phyloP scores from a whole-genome alignment of 345 rosid species.

The Garcia nutans region DNA sequence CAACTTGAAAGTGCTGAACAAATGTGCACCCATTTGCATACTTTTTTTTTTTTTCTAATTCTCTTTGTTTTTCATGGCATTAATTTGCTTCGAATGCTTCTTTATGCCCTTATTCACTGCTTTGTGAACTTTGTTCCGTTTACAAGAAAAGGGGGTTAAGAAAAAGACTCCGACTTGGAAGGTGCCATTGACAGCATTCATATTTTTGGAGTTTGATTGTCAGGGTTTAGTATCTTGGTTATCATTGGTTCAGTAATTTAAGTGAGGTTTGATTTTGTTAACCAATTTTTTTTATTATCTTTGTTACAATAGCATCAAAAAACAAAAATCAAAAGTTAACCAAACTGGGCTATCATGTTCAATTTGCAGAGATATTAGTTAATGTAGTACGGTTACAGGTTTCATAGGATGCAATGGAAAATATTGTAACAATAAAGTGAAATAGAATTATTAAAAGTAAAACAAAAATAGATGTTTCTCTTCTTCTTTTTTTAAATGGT shows the following conservation, averaged over 20 bases:
- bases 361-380: too few relatives aligned
- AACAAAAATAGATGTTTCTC: too few relatives aligned
- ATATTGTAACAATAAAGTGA: too few relatives aligned
- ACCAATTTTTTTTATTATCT: too few relatives aligned
- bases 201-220: neutral
- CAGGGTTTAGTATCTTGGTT: neutral
- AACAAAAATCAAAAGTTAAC: too few relatives aligned
- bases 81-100: conserved; percentile 10
- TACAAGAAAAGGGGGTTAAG: neutral
- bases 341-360: too few relatives aligned
- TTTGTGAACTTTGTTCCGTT: conserved; percentile 5
- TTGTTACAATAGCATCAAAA: too few relatives aligned
- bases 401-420: too few relatives aligned
- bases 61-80: neutral
- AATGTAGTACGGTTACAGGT: too few relatives aligned
- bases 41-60: conserved; percentile 1
- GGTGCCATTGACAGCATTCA: neutral
- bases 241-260: neutral
- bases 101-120: conserved; percentile 3
- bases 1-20: conserved; percentile 24
- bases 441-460: too few relatives aligned
- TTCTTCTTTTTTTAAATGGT: too few relatives aligned
- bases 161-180: neutral
- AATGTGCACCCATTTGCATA: neutral
- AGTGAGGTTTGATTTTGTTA: too few relatives aligned